These are phyloP conservation scores for Trichocomaceae sp. DNA, from an alignment of 2,329 filamentous ascomycete species.

Conservation along the genomic window DNA sequence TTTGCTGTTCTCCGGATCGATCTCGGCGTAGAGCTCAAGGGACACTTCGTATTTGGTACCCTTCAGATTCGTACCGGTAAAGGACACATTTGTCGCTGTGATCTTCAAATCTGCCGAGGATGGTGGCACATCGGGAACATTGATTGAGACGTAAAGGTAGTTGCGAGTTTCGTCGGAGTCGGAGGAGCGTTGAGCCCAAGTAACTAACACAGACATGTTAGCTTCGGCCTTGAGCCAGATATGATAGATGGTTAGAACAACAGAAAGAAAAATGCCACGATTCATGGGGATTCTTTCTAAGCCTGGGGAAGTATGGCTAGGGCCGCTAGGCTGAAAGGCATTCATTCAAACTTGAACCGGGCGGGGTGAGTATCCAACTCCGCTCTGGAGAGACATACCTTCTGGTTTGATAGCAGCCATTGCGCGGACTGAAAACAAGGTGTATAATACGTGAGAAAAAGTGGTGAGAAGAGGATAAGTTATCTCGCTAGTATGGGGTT, in stretches of 20 bases:
- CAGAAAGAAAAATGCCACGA: background rate
- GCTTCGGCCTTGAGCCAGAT: background rate
- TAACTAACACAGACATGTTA: slow-evolving; percentile 52
- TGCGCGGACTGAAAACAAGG: slow-evolving; percentile 10
- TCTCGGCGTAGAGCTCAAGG: slow-evolving; percentile 83
- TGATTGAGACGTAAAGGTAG: slow-evolving; percentile 88
- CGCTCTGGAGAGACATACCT: slow-evolving; percentile 30
- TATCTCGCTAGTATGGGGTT: background rate
- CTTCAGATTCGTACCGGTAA: slow-evolving; percentile 77
- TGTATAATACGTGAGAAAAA: slow-evolving; percentile 2
- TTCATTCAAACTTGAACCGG: no score
- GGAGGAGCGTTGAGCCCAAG: slow-evolving; percentile 96
- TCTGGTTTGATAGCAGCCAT: slow-evolving; percentile 39
- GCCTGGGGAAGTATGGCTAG: background rate
- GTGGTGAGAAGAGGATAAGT: background rate
- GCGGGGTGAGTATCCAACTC: slow-evolving; percentile 10
- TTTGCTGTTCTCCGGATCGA: slow-evolving; percentile 78
- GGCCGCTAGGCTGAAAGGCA: slow-evolving; percentile 4
- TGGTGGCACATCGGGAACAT: slow-evolving; percentile 74
- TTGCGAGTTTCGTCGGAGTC: slow-evolving; percentile 75
- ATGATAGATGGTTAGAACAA: background rate
- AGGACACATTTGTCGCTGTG: slow-evolving; percentile 67
- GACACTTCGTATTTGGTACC: slow-evolving; percentile 82
- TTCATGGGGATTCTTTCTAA: background rate
- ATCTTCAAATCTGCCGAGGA: slow-evolving; percentile 75